Evolutionary conservation across 768 basidiomycete species (phyloP).

Genomic region (Kwoniella heveanensis): DNA sequence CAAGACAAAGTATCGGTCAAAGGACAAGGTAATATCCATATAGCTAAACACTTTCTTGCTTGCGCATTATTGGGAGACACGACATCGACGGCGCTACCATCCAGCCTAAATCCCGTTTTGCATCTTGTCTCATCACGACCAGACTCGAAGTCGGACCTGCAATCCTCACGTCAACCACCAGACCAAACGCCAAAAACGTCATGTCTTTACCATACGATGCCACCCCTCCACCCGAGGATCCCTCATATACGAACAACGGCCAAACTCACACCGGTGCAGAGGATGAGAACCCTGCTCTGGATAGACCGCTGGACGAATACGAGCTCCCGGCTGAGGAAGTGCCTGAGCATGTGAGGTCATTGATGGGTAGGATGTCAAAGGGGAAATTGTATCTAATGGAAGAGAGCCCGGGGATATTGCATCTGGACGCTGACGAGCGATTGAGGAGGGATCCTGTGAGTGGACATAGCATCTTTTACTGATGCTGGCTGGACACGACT

Average conservation of each 20-base stretch:
- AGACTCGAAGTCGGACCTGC: too few relatives aligned
- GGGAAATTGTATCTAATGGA: conserved; percentile 51
- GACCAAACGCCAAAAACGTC: background rate
- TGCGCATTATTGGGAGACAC: too few relatives aligned
- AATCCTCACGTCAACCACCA: too few relatives aligned
- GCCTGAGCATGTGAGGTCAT: conserved; percentile 36
- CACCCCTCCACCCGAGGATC: conserved; percentile 34
- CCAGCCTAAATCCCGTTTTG: too few relatives aligned
- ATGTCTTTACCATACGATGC: conserved; percentile 47
- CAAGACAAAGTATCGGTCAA: too few relatives aligned
- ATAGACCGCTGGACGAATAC: conserved; percentile 43
- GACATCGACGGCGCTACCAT: too few relatives aligned
- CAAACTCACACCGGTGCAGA: too few relatives aligned
- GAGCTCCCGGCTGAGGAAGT: conserved; percentile 10
- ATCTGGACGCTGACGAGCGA: conserved; percentile 33
- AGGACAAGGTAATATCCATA: too few relatives aligned
- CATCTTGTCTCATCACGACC: too few relatives aligned
- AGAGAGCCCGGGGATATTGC: conserved; percentile 44
- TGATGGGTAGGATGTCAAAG: conserved; percentile 47
- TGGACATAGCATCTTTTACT: too few relatives aligned
- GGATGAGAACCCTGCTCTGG: conserved; percentile 30
- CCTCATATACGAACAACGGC: background rate
- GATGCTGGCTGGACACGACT: too few relatives aligned
- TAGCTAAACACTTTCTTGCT: too few relatives aligned
- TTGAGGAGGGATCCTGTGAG: conserved; percentile 43